Base-by-base conservation (phyloP, 1,284 basidiomycete genomes). In the Pholiota adiposa region DNA sequence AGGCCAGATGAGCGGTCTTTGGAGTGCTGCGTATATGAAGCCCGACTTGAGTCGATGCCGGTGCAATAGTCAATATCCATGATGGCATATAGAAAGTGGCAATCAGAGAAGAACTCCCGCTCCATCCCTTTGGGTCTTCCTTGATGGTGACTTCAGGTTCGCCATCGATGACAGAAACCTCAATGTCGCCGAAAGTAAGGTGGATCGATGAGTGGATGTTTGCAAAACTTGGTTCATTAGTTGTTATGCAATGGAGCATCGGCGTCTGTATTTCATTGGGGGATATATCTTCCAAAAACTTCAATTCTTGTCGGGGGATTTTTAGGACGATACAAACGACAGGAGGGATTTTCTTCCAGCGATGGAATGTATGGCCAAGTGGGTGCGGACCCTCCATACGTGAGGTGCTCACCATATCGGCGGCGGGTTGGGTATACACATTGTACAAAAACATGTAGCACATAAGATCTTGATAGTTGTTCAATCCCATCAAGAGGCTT, bases 391-490 rank as follows among this genome's bases (percentile, higher is more conserved):
- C 19, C 21, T 31, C 29, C 61, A 33, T 46, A 56, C 11, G 31
- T 43, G 57, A 14, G n/a, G 41, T 9, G 57, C 41, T 9, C 43
- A 31, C 18, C 68, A 57, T 7, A 58, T 36, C 9, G 58, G 61
- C 23, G 73, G 70, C 57, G n/a, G n/a, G n/a, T n/a, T n/a, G n/a
- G n/a, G 44, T 69, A 44, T 63, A 49, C 23, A 70, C 31, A 38
- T 59, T 56, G n/a, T 67, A 66, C 19, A 76, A 63, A 55, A 77
- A 68, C 23, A 81, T 66, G 34, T 80, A 73, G 48, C 73, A 72
- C 40, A 71, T 74, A n/a, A 81, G 67, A 33, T 83, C 79, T 62
- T 82, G 79, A 56, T 75, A 78, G 56, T 71, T 54, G 40, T 77
- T 75, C 2, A 65, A 63, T 2, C 73, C 76, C 21, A 77, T 44